Evolutionary conservation across 1,284 basidiomycete genomes (phyloP).

Genomic region (Trametes pubescens): DNA sequence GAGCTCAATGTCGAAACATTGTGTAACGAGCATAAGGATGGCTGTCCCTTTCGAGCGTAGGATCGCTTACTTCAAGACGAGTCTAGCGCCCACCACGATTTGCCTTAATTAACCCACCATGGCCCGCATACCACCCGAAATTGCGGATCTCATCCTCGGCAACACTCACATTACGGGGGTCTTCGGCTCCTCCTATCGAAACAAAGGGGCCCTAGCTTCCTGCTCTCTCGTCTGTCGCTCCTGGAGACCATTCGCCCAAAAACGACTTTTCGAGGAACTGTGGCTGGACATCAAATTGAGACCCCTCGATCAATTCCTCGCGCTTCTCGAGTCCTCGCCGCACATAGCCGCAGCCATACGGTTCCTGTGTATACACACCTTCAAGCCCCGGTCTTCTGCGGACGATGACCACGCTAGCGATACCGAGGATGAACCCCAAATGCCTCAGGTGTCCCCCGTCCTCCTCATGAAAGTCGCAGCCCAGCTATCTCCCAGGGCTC

Average conservation of each 20-base stretch:
- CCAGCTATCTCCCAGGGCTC: neutral
- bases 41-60: too few relatives aligned
- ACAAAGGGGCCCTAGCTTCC: neutral
- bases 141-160: neutral
- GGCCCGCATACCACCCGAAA: conserved; percentile 5
- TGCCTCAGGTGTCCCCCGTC: neutral
- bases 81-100: neutral
- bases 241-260: neutral
- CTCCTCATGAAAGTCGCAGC: neutral
- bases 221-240: neutral
- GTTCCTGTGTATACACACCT: neutral
- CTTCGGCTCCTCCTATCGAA: neutral
- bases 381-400: too few relatives aligned
- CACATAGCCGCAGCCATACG: neutral
- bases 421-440: too few relatives aligned
- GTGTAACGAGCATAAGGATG: too few relatives aligned
- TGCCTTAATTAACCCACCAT: neutral
- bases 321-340: neutral
- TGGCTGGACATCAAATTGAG: neutral
- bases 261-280: neutral
- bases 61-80: too few relatives aligned
- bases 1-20: too few relatives aligned
- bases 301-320: neutral
- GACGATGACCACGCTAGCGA: too few relatives aligned
- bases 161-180: neutral